A percentile compares a stretch with the other conserved stretches of the same genome.
These are phyloP conservation scores for Purshia tridentata DNA, from an alignment of 306 rosid species.

Conservation along the genomic window DNA sequence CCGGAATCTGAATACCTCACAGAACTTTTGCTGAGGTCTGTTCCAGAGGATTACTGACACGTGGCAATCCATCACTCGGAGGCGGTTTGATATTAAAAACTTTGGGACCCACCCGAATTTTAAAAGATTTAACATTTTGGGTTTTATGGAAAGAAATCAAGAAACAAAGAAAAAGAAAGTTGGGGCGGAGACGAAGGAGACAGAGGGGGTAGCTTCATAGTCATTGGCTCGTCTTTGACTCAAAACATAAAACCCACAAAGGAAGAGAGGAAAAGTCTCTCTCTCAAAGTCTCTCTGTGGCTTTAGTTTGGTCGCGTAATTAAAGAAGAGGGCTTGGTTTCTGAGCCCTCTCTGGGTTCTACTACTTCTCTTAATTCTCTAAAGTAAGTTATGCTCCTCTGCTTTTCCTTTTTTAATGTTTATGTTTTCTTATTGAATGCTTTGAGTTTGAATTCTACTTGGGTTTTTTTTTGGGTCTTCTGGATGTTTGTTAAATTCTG, in stretches of 20 bases:
- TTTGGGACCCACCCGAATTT: slow-evolving; percentile 18
- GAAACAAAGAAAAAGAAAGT: background rate
- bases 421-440: background rate
- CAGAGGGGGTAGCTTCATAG: slow-evolving; percentile 39
- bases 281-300: background rate
- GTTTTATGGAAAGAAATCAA: slow-evolving; percentile 1
- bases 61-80: slow-evolving; percentile 24
- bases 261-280: slow-evolving; percentile 42
- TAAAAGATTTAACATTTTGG: background rate
- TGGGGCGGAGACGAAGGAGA: slow-evolving; percentile 32
- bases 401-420: background rate
- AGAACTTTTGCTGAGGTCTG: slow-evolving; percentile 28
- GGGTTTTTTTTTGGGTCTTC: background rate
- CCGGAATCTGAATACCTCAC: slow-evolving; percentile 24
- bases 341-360: slow-evolving; percentile 13
- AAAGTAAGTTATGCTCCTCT: slow-evolving; percentile 32
- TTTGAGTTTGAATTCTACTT: slow-evolving; percentile 16
- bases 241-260: slow-evolving; percentile 16
- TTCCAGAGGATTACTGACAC: slow-evolving; percentile 28
- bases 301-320: slow-evolving; percentile 31
- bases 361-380: slow-evolving; percentile 9
- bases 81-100: slow-evolving; percentile 21
- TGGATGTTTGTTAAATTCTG: background rate
- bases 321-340: slow-evolving; percentile 1
- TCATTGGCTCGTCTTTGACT: slow-evolving; percentile 52